Conservation (phyloP, 768 basidiomycete genomes). For the Termitomyces sp. region DNA sequence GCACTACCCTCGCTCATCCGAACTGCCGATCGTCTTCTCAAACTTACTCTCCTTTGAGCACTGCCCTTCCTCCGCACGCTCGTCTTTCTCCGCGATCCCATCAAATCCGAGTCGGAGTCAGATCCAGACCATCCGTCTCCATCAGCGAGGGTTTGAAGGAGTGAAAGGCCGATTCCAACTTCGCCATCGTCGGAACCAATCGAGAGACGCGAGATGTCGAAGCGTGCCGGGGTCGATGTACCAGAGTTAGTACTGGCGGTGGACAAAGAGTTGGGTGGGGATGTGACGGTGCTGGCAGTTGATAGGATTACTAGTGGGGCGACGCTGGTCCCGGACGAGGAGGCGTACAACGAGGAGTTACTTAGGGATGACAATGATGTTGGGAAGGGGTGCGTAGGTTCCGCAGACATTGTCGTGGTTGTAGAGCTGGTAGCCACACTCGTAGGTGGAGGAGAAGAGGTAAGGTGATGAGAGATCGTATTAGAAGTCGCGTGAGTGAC, state of each 20-base stretch:
- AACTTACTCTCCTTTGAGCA: neutral
- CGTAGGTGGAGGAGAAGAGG: neutral
- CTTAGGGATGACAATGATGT: neutral
- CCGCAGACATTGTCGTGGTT: neutral
- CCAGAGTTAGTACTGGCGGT: conserved; percentile 1
- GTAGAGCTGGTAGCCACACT: neutral
- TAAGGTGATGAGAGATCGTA: neutral
- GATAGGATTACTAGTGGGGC: neutral
- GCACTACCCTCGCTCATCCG: conserved; percentile 13
- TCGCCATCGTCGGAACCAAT: conserved; percentile 37
- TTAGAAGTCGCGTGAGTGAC: neutral
- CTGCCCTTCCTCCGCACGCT: neutral
- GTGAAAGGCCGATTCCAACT: conserved; percentile 62
- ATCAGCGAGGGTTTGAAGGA: conserved; percentile 46
- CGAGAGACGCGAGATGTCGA: neutral
- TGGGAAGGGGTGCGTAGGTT: neutral
- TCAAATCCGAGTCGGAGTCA: conserved; percentile 16
- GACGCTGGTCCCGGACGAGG: neutral
- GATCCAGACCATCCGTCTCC: conserved; percentile 23
- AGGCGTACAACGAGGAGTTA: conserved; percentile 1
- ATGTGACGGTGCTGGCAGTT: neutral
- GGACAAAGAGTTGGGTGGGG: conserved; percentile 2
- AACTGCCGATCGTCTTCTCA: neutral
- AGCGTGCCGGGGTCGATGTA: conserved; percentile 19
- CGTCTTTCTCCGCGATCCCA: neutral